phyloP scores from a whole-genome alignment of 2,329 filamentous ascomycete species.

The Ilyonectria mors-panacis region DNA sequence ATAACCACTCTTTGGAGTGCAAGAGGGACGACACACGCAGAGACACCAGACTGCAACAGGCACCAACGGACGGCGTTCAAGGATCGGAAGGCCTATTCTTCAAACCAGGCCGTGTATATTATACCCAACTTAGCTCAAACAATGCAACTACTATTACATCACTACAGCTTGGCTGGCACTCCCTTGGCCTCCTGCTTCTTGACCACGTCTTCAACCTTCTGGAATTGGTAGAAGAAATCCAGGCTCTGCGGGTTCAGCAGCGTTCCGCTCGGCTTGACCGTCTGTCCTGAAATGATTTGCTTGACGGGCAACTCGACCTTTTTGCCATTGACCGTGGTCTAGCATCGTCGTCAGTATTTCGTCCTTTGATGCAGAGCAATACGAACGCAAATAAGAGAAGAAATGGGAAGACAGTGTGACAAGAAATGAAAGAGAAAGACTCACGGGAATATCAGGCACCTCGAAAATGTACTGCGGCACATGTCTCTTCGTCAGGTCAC shows the following conservation, averaged over 20 bases:
- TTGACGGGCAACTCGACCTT: constrained; percentile 90
- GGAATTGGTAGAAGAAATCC: constrained; percentile 84
- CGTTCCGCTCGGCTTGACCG: constrained; percentile 82
- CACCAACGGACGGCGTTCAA: neutral
- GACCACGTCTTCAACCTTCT: constrained; percentile 53
- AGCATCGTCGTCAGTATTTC: constrained; percentile 31
- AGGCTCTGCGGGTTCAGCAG: constrained; percentile 82
- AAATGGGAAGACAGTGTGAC: neutral
- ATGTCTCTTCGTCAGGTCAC: constrained; percentile 79
- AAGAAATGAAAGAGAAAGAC: constrained; percentile 49
- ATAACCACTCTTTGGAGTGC: neutral
- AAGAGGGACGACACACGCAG: neutral
- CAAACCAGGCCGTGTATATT: neutral
- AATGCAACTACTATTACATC: neutral
- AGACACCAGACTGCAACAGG: neutral
- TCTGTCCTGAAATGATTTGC: constrained; percentile 83
- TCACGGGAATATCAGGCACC: constrained; percentile 84
- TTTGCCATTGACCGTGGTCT: constrained; percentile 88
- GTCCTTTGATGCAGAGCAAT: neutral
- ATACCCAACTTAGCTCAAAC: neutral
- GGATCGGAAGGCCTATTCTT: neutral
- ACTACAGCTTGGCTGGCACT: constrained; percentile 51
- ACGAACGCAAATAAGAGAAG: too few species aligned
- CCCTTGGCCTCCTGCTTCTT: constrained; percentile 35
- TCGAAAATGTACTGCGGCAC: constrained; percentile 86